Conservation (phyloP, 345 rosid genomes). For the Acer saccharum region DNA sequence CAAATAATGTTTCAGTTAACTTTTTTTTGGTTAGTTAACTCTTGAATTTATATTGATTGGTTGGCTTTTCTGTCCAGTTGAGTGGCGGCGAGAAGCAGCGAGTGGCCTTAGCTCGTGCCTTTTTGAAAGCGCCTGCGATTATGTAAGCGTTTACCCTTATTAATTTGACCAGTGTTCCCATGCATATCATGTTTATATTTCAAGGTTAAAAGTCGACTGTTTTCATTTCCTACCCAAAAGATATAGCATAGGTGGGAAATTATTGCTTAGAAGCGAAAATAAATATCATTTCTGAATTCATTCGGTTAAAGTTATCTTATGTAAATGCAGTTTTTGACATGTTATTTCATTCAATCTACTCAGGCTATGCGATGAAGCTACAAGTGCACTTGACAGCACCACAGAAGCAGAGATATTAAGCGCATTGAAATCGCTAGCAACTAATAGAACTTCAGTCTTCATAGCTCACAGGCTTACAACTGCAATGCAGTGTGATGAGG, state of each 20-base stretch:
- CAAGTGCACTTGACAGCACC: slow-evolving; percentile 98
- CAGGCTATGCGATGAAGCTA: slow-evolving; percentile 99
- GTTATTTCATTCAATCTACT: slow-evolving; percentile 12
- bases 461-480: slow-evolving; percentile 98
- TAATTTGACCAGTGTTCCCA: not conserved
- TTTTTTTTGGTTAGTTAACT: not conserved
- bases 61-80: slow-evolving; percentile 53
- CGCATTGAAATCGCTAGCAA: slow-evolving; percentile 86
- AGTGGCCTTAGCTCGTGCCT: slow-evolving; percentile 94
- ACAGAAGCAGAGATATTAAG: slow-evolving; percentile 93
- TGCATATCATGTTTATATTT: not conserved
- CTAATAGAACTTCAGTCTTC: slow-evolving; percentile 84
- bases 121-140: slow-evolving; percentile 83
- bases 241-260: not conserved
- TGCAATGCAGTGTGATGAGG: slow-evolving; percentile 99
- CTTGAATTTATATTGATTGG: slow-evolving; percentile 12
- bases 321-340: not conserved
- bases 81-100: slow-evolving; percentile 99
- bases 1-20: slow-evolving; percentile 1
- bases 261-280: not conserved
- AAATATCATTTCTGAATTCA: not conserved
- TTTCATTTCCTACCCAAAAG: not conserved
- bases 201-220: not conserved
- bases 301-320: not conserved
- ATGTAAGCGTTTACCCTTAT: slow-evolving; percentile 53